Evolutionary conservation across 2,329 filamentous ascomycete species (phyloP).

Genomic region (Pseudogymnoascus sp.): DNA sequence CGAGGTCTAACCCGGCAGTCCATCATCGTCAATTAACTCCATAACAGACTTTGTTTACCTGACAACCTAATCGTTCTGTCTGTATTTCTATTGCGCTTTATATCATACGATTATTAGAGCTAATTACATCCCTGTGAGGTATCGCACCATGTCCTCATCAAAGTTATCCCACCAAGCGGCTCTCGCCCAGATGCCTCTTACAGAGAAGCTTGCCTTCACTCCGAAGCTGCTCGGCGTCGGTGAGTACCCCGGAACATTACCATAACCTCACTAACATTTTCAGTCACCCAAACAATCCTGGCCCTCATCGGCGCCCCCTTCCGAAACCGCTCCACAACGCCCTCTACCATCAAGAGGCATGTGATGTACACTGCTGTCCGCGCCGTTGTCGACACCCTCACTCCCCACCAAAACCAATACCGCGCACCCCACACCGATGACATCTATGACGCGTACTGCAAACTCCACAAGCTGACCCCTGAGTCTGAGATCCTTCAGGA

Average conservation of each 20-base stretch:
- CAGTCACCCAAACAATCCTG: neutral
- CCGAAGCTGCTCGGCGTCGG: conserved; percentile 14
- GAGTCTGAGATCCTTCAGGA: conserved; percentile 24
- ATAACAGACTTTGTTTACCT: neutral
- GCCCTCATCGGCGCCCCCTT: neutral
- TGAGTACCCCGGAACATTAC: conserved; percentile 8
- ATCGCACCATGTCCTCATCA: neutral
- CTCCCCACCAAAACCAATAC: conserved; percentile 13
- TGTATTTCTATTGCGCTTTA: neutral
- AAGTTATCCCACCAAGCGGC: neutral
- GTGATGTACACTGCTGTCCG: conserved; percentile 13
- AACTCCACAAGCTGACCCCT: conserved; percentile 16
- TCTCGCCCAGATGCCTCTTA: conserved; percentile 1
- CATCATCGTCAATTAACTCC: neutral
- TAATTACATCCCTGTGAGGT: neutral
- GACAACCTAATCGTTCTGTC: neutral
- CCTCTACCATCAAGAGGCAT: neutral
- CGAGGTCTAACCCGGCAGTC: neutral
- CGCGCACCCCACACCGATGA: conserved; percentile 17
- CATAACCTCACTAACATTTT: neutral
- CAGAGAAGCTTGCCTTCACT: conserved; percentile 20
- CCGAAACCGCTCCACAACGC: neutral
- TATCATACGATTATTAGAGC: neutral
- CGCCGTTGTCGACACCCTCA: conserved; percentile 15
- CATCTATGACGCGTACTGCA: conserved; percentile 20